Conservation (phyloP, 306 rosid species). For the Astragalus glycyphyllos region DNA sequence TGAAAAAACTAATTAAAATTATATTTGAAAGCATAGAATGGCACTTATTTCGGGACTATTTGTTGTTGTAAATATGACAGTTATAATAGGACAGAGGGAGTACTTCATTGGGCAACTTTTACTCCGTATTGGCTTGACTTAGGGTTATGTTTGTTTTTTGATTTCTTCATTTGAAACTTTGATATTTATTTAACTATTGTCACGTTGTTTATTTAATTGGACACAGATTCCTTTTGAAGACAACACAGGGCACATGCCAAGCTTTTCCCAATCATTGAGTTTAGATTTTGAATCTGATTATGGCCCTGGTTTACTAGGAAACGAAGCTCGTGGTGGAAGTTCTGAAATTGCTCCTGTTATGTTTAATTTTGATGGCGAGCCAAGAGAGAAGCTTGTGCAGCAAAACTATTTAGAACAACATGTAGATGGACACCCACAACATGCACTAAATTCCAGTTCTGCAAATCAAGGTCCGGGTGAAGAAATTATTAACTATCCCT, state of each 20-base stretch:
- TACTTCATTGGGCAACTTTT: neutral
- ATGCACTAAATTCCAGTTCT: slow-evolving; percentile 41
- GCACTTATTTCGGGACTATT: too few species aligned
- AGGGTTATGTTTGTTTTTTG: slow-evolving; percentile 38
- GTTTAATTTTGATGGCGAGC: slow-evolving; percentile 49
- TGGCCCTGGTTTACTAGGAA: slow-evolving; percentile 43
- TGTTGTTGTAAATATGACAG: too few species aligned
- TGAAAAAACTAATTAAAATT: too few species aligned
- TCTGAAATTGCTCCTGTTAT: slow-evolving; percentile 46
- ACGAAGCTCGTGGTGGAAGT: slow-evolving; percentile 41
- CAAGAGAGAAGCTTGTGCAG: slow-evolving; percentile 49
- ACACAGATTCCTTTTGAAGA: slow-evolving; percentile 69
- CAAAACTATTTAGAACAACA: slow-evolving; percentile 46
- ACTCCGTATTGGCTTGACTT: slow-evolving; percentile 13
- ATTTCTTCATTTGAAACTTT: slow-evolving; percentile 33
- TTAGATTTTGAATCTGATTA: slow-evolving; percentile 56
- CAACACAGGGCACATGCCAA: slow-evolving; percentile 52
- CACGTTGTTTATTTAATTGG: slow-evolving; percentile 31
- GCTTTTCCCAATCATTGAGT: slow-evolving; percentile 54
- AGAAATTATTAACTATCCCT: slow-evolving; percentile 61
- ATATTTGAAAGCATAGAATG: too few species aligned
- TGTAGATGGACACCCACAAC: slow-evolving; percentile 51
- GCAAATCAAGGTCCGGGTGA: slow-evolving; percentile 51
- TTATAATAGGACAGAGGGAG: too few species aligned
- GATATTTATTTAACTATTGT: slow-evolving; percentile 35